Conservation (phyloP, 2,329 filamentous ascomycete species). For the Colletotrichum liaoningense region DNA sequence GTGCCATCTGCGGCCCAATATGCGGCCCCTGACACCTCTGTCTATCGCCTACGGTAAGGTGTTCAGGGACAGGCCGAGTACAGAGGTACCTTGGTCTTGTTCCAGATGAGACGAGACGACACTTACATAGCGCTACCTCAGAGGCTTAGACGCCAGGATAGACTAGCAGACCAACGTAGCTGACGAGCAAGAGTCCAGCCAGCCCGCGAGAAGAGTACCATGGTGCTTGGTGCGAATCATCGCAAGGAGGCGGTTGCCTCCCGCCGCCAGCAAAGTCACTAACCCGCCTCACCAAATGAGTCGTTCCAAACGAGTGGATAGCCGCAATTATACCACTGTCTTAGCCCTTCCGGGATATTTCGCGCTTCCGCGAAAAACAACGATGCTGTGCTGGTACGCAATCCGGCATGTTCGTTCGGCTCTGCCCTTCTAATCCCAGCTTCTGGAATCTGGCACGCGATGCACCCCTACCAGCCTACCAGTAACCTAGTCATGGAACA, state of each 20-base stretch:
- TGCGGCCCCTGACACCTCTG: conserved; percentile 32
- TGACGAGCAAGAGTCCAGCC: conserved; percentile 3
- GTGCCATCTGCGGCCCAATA: conserved; percentile 33
- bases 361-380: conserved; percentile 25
- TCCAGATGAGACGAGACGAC: conserved; percentile 24
- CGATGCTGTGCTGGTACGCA: neutral
- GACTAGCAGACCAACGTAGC: neutral
- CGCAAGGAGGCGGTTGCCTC: conserved; percentile 3
- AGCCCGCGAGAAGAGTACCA: conserved; percentile 9
- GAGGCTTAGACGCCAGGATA: neutral
- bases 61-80: conserved; percentile 22
- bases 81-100: conserved; percentile 17
- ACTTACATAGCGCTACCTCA: neutral
- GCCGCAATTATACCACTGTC: conserved; percentile 16
- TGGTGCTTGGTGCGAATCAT: conserved; percentile 3
- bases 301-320: conserved; percentile 29
- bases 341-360: conserved; percentile 25
- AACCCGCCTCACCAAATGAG: conserved; percentile 30
- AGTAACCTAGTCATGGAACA: neutral
- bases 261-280: conserved; percentile 7
- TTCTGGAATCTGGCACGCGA: conserved; percentile 15
- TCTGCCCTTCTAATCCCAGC: neutral
- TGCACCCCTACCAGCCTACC: neutral
- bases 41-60: neutral
- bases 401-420: neutral